Evolutionary conservation across 148 eudicot species (phyloP).

Genomic region (Spergularia bocconei): DNA sequence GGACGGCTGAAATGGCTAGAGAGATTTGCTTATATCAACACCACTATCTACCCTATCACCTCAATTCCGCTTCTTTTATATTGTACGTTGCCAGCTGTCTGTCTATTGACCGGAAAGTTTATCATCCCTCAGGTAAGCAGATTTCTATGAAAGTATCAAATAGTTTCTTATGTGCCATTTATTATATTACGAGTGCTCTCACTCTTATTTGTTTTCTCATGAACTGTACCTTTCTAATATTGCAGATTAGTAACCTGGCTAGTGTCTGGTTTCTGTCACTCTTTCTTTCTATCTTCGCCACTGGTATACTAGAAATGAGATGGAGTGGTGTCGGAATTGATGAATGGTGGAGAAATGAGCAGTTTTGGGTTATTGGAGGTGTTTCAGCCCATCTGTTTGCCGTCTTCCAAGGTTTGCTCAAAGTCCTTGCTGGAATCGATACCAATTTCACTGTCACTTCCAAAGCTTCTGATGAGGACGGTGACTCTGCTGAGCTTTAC

Average conservation of each 20-base stretch:
- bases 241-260: conserved; percentile 62
- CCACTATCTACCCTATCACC: conserved; percentile 67
- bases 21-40: conserved; percentile 65
- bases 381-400: conserved; percentile 57
- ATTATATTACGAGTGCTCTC: too few relatives aligned
- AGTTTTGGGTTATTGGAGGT: conserved; percentile 67
- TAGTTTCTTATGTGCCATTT: background rate
- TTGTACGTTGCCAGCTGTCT: conserved; percentile 69
- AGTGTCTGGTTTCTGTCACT: conserved; percentile 49
- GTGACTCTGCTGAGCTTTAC: conserved; percentile 56
- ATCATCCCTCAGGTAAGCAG: conserved; percentile 63
- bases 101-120: conserved; percentile 70
- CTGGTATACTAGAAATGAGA: conserved; percentile 54
- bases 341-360: conserved; percentile 72
- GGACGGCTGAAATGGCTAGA: conserved; percentile 64
- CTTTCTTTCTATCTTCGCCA: conserved; percentile 55
- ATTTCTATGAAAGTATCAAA: background rate
- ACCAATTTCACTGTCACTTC: conserved; percentile 65
- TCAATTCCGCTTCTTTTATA: conserved; percentile 65
- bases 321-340: conserved; percentile 68
- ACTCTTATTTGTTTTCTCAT: background rate
- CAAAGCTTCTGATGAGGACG: conserved; percentile 54
- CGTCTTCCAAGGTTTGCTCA: conserved; percentile 61
- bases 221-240: background rate
- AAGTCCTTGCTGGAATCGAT: conserved; percentile 60